Percentiles rank a stretch among this genome's conserved stretches.
phyloP scores from a whole-genome alignment of 306 rosid genomes.

The Datisca glomerata region DNA sequence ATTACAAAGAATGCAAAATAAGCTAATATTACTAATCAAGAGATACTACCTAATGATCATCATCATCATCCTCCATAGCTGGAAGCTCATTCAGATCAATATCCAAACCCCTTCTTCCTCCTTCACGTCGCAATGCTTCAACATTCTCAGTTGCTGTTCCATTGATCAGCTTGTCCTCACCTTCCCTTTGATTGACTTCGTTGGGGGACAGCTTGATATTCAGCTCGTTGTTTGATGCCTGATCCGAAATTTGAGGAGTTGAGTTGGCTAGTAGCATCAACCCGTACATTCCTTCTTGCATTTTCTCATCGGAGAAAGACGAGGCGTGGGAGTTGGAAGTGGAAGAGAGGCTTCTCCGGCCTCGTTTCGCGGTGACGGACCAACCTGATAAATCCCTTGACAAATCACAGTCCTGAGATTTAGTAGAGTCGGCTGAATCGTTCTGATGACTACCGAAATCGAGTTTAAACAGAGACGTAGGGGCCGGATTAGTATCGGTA shows the following conservation, averaged over 20 bases:
- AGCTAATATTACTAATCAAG: too few species aligned
- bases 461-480: not conserved
- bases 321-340: not conserved
- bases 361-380: conserved; percentile 27
- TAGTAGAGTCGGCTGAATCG: too few species aligned
- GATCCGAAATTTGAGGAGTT: too few species aligned
- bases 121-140: too few species aligned
- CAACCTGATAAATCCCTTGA: conserved; percentile 4
- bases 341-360: conserved; percentile 12
- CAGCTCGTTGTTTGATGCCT: too few species aligned
- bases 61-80: conserved; percentile 20
- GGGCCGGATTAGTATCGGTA: too few species aligned
- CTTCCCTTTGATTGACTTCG: too few species aligned
- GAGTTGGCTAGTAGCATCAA: conserved; percentile 19
- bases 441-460: too few species aligned
- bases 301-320: conserved; percentile 4
- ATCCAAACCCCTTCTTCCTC: conserved; percentile 2
- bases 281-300: conserved; percentile 20
- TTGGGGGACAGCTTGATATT: too few species aligned
- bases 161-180: too few species aligned
- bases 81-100: conserved; percentile 46
- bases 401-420: conserved; percentile 1
- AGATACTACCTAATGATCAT: not conserved
- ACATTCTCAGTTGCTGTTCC: too few species aligned
- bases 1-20: too few species aligned